Base-by-base conservation (phyloP, 1,284 basidiomycete genomes). In the Coniferiporia sulphurascens region DNA sequence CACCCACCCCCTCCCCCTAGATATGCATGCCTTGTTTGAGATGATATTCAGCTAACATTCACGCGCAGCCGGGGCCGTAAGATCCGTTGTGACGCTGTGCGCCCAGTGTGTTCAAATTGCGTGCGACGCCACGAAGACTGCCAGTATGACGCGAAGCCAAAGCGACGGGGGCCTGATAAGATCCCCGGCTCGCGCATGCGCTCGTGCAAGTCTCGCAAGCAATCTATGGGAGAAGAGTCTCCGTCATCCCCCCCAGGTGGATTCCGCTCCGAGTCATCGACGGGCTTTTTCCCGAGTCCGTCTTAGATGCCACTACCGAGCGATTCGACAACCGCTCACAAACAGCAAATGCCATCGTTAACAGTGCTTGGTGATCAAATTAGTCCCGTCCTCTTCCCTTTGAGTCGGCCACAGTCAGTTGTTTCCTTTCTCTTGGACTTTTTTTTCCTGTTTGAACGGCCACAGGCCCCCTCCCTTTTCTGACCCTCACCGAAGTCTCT, bases 151-250 rank as follows among this genome's bases (percentile, higher is more conserved):
- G 56, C 49, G 51, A 62, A 62, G 43, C 60, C 60, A 5, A 62
- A 55, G 48, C 52, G 60, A 10, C 60, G 60, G 50, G 60, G 60
- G 5, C 60, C 60, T 15, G 60, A 62, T 46, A 62, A 62, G 48
- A 52, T 62, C 22, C 60, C 60, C 13, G 60, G 60, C 21, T 62
- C 60, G 46, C 56, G 60, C 27, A 62, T 62, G 60, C 56, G 60
- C 32, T 62, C 60, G 22, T 62, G 60, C 52, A 62, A 62, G 45
- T 62, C 60, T 19, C 55, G 55, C 50, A 62, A 62, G 56, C 60
- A 62, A 46, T 36, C 19, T 12, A 27, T 52, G 22, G 60, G 53
- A 17, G 58, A 59, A 36, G 44, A 46, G 15, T 46, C 17, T 1
- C 44, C 44, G 12, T 48, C 58, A 17, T 36, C 46, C 36, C 58